Evolutionary conservation across 345 rosid species (phyloP).

Genomic region (Microcos paniculata): DNA sequence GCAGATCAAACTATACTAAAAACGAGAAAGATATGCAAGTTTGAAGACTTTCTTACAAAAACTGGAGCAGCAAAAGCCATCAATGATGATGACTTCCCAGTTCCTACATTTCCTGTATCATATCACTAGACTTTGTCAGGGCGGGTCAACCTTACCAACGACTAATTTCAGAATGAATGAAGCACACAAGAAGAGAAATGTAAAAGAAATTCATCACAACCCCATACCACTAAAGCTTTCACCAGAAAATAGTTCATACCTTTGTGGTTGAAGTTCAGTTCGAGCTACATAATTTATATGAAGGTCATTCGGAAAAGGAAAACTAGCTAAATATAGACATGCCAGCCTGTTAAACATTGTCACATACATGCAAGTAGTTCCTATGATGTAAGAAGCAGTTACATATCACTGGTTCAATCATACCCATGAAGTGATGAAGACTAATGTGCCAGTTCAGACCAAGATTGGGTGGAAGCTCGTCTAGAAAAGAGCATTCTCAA

Average conservation of each 20-base stretch:
- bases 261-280: background rate
- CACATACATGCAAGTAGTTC: background rate
- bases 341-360: slow-evolving; percentile 1
- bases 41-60: background rate
- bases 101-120: background rate
- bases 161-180: background rate
- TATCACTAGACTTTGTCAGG: background rate
- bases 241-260: background rate
- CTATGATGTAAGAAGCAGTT: background rate
- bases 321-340: slow-evolving; percentile 2
- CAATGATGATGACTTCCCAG: background rate
- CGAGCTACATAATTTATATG: background rate
- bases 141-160: background rate
- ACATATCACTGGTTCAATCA: slow-evolving; percentile 1
- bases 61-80: background rate
- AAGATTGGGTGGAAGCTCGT: background rate
- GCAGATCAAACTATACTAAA: background rate
- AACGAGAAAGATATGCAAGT: background rate
- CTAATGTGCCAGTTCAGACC: background rate
- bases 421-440: background rate
- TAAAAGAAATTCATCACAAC: background rate
- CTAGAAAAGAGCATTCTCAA: background rate
- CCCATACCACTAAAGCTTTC: background rate
- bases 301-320: background rate
- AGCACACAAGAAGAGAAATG: background rate